Base-by-base conservation (phyloP, 2,329 filamentous ascomycete species). In the Monilinia aucupariae region DNA sequence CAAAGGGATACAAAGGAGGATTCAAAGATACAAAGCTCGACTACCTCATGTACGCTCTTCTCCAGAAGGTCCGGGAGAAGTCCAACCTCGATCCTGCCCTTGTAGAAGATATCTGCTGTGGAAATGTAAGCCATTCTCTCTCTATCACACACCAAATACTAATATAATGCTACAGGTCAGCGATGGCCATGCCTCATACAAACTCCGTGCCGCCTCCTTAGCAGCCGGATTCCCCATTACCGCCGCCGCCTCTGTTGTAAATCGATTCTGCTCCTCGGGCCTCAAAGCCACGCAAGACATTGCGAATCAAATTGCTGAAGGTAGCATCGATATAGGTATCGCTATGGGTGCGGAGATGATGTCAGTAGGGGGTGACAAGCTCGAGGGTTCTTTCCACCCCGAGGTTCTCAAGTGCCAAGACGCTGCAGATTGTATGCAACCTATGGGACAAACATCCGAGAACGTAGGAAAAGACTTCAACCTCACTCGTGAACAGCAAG, bases 401-500 rank as follows among this genome's bases (percentile, higher is more conserved):
- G 86, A 88, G 67, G 85, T 97, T 65, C 79, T 90, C 79, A 70
- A 79, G 82, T 72, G 89, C 78, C 88, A 91, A 74, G 91, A 97
- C 74, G 84, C 91, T 0, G 77, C 77, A 53, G 93, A 97, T 78
- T 94, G 92, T 81, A 85, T 93, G 85, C 85, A 92, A 82, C 90
- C 93, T 69, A 99, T 99, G 94, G 94, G 94, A 27, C 96, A 96
- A 85, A 99, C 94, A 3, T 93, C 89, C 64, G 94, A 99, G 81
- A 97, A 97, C 74, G 92, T 99, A 34, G 91, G 88, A 71, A 85
- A 85, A 55, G 94, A 97, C 78, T 97, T 97, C 76, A 85, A 88
- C 74, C 87, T 99, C 74, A 79, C 85, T 2, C 85, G 94, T 65
- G 86, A 92, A 74, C 78, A 79, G 74, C 90, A 97, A 78, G 94